phyloP scores from a whole-genome alignment of 495 filamentous ascomycete genomes.

The Xylaria grammica region DNA sequence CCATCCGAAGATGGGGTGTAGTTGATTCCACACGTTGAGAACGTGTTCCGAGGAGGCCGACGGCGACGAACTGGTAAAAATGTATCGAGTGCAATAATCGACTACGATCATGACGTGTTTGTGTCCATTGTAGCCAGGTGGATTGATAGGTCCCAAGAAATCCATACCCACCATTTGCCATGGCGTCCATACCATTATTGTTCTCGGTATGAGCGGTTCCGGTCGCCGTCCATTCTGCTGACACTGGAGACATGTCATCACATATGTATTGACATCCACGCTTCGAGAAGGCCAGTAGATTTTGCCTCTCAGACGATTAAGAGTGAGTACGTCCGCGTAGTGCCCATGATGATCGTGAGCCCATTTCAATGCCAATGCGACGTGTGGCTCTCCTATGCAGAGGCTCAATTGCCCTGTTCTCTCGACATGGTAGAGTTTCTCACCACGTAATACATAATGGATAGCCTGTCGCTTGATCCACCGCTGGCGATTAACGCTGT shows the following conservation, averaged over 20 bases:
- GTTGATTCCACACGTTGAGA: neutral
- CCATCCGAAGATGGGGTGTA: neutral
- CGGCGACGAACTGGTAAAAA: neutral
- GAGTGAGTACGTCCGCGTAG: neutral
- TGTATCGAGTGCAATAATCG: neutral
- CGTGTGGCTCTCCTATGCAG: neutral
- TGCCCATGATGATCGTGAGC: neutral
- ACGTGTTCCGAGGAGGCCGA: neutral
- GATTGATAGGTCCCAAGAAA: neutral
- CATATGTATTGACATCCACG: neutral
- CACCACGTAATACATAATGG: neutral
- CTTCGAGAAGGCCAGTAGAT: neutral
- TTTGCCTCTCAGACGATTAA: neutral
- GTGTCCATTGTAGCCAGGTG: neutral
- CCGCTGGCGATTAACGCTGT: neutral
- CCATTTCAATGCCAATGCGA: neutral
- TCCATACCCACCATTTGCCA: neutral
- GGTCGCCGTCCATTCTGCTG: neutral
- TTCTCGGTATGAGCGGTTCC: neutral
- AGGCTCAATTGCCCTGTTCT: neutral
- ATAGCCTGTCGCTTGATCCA: neutral
- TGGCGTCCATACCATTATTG: neutral
- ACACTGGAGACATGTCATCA: neutral
- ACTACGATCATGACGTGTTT: neutral
- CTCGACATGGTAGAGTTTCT: neutral